A percentile compares a stretch with the other conserved stretches of the same genome.
phyloP scores from a whole-genome alignment of 2,329 filamentous ascomycete genomes.

The Seiridium cupressi region DNA sequence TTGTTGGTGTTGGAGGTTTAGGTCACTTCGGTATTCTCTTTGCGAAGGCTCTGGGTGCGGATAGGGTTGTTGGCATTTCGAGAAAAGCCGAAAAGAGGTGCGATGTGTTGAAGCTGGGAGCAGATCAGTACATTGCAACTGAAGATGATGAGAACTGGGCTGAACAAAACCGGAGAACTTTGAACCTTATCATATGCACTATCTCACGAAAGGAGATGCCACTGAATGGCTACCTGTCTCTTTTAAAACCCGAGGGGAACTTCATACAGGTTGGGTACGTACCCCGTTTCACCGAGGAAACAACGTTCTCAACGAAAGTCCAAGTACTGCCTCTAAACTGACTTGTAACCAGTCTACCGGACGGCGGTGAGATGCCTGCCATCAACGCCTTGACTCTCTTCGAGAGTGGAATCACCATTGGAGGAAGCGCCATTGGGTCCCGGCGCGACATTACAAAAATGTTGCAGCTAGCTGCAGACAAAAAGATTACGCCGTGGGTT shows the following conservation, averaged over 20 bases:
- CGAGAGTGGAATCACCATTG: conserved; percentile 41
- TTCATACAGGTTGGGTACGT: too few species aligned
- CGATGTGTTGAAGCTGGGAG: conserved; percentile 5
- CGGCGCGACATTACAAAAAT: conserved; percentile 52
- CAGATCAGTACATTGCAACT: conserved; percentile 5
- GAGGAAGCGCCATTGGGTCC: conserved; percentile 37
- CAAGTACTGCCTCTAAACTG: too few species aligned
- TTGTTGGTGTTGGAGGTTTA: conserved; percentile 5
- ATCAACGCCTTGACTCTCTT: too few species aligned
- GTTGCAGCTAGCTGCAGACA: conserved; percentile 49
- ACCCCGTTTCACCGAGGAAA: too few species aligned
- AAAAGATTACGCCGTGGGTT: conserved; percentile 50
- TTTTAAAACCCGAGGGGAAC: too few species aligned
- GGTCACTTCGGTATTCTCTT: conserved; percentile 8
- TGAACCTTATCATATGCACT: conserved; percentile 8
- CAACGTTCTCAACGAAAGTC: too few species aligned
- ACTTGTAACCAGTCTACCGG: too few species aligned
- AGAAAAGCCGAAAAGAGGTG: conserved; percentile 3
- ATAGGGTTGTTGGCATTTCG: conserved; percentile 8
- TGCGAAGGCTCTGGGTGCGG: conserved; percentile 8
- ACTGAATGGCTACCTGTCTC: too few species aligned
- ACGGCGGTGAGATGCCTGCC: too few species aligned
- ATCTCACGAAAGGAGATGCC: too few species aligned
- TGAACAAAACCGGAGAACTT: background rate
- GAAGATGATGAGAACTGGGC: conserved; percentile 3